Conservation (phyloP, 768 basidiomycete species). For the Mycena albidolilacea region DNA sequence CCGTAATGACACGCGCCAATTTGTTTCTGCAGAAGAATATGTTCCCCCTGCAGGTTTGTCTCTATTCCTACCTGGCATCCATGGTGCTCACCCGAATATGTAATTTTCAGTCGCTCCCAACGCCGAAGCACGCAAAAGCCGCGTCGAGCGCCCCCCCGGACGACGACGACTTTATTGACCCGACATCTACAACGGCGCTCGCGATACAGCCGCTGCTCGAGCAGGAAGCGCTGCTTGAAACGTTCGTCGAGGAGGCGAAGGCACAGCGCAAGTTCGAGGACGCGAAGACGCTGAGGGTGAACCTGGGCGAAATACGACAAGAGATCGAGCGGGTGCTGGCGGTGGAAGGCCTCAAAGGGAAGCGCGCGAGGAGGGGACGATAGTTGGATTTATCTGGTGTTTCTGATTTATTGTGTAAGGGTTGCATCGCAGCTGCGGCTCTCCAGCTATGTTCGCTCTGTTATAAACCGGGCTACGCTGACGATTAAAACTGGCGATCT, state of each 20-base stretch:
- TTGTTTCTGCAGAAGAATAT: conserved; percentile 92
- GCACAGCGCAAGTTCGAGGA: conserved; percentile 96
- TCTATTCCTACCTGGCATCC: background rate
- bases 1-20: conserved; percentile 83
- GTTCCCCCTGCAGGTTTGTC: conserved; percentile 82
- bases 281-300: conserved; percentile 85
- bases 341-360: conserved; percentile 36
- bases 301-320: conserved; percentile 83
- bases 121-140: conserved; percentile 55
- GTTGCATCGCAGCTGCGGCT: background rate
- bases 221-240: conserved; percentile 93
- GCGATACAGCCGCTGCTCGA: conserved; percentile 91
- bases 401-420: conserved; percentile 13
- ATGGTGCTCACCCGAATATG: background rate
- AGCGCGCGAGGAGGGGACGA: conserved; percentile 29
- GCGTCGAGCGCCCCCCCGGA: conserved; percentile 18
- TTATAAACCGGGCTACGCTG: no score
- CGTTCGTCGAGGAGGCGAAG: conserved; percentile 92
- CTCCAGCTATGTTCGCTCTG: conserved; percentile 9
- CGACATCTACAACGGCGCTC: conserved; percentile 79
- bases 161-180: conserved; percentile 60
- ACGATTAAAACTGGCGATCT: no score
- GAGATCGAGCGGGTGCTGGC: conserved; percentile 84
- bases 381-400: conserved; percentile 9
- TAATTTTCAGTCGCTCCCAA: conserved; percentile 61